phyloP scores from a whole-genome alignment of 441 rosid species.

The Cnidoscolus chayamansa region DNA sequence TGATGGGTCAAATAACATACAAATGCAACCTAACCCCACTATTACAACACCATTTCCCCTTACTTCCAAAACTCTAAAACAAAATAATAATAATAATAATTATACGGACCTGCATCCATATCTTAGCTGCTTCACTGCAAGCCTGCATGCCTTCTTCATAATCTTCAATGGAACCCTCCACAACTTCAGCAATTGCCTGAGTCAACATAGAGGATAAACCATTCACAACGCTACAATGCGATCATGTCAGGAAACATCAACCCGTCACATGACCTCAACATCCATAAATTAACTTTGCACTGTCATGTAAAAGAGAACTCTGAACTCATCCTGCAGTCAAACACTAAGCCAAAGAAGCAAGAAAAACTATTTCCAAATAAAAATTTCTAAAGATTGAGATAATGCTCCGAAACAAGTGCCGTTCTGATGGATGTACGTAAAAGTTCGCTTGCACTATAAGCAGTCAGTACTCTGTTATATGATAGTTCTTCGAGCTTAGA shows the following conservation, averaged over 20 bases:
- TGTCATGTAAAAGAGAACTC: background rate
- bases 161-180: conserved; percentile 73
- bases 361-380: background rate
- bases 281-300: background rate
- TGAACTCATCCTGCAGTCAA: background rate
- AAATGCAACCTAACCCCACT: background rate
- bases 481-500: too few relatives aligned
- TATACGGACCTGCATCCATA: conserved; percentile 74
- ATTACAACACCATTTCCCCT: too few relatives aligned
- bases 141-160: conserved; percentile 82
- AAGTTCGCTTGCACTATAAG: too few relatives aligned
- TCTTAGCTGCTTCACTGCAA: conserved; percentile 72
- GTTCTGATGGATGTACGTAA: too few relatives aligned
- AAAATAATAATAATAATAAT: too few relatives aligned
- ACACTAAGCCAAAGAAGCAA: background rate
- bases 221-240: background rate
- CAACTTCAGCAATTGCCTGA: conserved; percentile 78
- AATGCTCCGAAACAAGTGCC: background rate
- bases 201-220: conserved; percentile 11
- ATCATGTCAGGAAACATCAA: background rate
- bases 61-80: too few relatives aligned
- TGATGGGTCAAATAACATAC: background rate
- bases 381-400: background rate
- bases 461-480: too few relatives aligned
- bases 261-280: background rate